phyloP scores from a whole-genome alignment of 495 filamentous ascomycete species.

The Xylaria scruposa region DNA sequence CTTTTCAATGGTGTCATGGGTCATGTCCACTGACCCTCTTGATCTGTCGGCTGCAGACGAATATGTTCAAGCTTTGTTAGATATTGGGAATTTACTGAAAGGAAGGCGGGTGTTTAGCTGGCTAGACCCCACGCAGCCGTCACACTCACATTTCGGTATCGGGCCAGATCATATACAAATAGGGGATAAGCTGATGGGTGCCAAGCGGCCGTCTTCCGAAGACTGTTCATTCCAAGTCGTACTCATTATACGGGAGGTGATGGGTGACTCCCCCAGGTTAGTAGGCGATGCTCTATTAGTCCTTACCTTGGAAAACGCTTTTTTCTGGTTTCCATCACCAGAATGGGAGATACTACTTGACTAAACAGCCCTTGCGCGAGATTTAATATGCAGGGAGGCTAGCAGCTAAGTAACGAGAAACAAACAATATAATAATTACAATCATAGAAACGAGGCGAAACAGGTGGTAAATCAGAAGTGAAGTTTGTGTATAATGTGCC shows the following conservation, averaged over 20 bases:
- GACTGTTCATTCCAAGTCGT: not conserved
- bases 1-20: constrained; percentile 7
- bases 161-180: constrained; percentile 1
- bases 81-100: not conserved
- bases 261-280: not conserved
- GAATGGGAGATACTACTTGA: not conserved
- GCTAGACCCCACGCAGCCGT: not conserved
- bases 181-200: constrained; percentile 3
- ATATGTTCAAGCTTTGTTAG: not conserved
- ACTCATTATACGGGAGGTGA: not conserved
- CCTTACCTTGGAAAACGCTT: not conserved
- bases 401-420: too few relatives aligned
- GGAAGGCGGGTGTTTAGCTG: not conserved
- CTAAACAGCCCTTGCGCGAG: too few relatives aligned
- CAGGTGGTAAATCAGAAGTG: too few relatives aligned
- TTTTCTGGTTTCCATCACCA: not conserved
- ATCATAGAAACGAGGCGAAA: too few relatives aligned
- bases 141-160: not conserved
- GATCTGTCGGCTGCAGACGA: not conserved
- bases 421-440: too few relatives aligned
- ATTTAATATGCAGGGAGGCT: too few relatives aligned
- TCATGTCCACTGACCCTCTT: not conserved
- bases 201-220: not conserved
- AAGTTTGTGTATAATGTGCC: too few relatives aligned
- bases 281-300: not conserved